Evolutionary conservation across 148 eudicot genomes (phyloP).

Genomic region (Rhododendron simsii): DNA sequence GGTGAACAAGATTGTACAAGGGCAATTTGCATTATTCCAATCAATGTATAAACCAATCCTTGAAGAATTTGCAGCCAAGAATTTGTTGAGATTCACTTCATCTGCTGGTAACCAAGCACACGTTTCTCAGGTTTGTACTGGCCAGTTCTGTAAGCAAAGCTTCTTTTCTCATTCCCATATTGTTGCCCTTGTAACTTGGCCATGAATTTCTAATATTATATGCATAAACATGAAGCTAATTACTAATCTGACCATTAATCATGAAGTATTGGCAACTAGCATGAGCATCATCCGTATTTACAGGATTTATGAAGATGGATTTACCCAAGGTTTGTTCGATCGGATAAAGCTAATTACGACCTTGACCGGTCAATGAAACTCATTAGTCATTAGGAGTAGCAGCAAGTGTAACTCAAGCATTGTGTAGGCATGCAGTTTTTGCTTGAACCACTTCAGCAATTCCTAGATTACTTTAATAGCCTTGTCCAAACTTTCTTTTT

Average conservation of each 20-base stretch:
- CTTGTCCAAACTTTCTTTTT: background rate
- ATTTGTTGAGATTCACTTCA: conserved; percentile 57
- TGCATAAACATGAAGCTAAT: too few species aligned
- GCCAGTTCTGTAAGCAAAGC: background rate
- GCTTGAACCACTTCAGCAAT: background rate
- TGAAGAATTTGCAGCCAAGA: conserved; percentile 62
- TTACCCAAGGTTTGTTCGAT: background rate
- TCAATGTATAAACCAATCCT: conserved; percentile 68
- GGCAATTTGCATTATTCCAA: conserved; percentile 71
- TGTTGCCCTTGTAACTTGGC: background rate
- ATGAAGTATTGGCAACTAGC: background rate
- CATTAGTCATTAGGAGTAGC: background rate
- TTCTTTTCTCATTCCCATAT: background rate
- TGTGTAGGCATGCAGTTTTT: background rate
- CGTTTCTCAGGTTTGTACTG: conserved; percentile 55
- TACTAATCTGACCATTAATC: background rate
- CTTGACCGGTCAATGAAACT: background rate
- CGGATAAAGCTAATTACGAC: background rate
- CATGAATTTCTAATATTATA: background rate
- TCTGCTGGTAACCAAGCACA: conserved; percentile 30
- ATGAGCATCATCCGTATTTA: background rate
- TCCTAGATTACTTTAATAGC: background rate
- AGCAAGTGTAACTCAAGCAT: background rate
- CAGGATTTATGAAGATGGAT: background rate
- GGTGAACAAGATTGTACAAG: conserved; percentile 88